Conservation (phyloP, 2,329 filamentous ascomycete genomes). For the Mollisiaceae sp. region DNA sequence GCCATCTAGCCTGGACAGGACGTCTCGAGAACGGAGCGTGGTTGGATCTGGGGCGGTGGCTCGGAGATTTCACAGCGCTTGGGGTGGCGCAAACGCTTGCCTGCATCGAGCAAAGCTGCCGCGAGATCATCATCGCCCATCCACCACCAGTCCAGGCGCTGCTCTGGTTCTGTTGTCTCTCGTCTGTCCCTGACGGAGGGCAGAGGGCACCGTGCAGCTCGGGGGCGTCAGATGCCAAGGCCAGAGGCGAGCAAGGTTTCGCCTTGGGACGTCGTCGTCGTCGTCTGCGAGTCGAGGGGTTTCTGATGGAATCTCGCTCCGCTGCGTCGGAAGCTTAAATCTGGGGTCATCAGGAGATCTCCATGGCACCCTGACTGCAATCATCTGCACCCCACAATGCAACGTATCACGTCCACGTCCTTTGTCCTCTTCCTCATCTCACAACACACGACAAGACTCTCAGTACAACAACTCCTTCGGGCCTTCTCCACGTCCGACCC, state of each 20-base stretch:
- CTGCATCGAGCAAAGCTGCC: constrained; percentile 17
- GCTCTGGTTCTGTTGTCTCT: not conserved
- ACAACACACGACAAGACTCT: constrained; percentile 6
- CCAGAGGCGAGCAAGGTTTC: not conserved
- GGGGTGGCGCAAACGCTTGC: constrained; percentile 12
- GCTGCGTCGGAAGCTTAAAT: not conserved
- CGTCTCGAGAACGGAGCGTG: constrained; percentile 2
- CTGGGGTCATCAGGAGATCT: constrained; percentile 1
- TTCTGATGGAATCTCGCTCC: no score
- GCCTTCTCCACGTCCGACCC: constrained; percentile 18
- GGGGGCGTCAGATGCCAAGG: constrained; percentile 10
- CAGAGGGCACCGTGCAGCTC: no score
- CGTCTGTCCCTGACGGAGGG: not conserved
- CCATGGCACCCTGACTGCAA: not conserved
- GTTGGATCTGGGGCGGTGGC: constrained; percentile 20
- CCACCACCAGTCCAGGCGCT: not conserved
- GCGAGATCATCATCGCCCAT: constrained; percentile 1
- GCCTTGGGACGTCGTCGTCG: not conserved
- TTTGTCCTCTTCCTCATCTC: constrained; percentile 9
- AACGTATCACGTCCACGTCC: constrained; percentile 20
- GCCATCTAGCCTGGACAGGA: constrained; percentile 7
- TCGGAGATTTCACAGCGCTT: constrained; percentile 25
- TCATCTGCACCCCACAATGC: constrained; percentile 13
- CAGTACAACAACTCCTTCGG: constrained; percentile 12
- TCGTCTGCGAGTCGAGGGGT: no score